Evolutionary conservation across 805 yeast genomes (phyloP).

Genomic region (Candida qinlingensis): DNA sequence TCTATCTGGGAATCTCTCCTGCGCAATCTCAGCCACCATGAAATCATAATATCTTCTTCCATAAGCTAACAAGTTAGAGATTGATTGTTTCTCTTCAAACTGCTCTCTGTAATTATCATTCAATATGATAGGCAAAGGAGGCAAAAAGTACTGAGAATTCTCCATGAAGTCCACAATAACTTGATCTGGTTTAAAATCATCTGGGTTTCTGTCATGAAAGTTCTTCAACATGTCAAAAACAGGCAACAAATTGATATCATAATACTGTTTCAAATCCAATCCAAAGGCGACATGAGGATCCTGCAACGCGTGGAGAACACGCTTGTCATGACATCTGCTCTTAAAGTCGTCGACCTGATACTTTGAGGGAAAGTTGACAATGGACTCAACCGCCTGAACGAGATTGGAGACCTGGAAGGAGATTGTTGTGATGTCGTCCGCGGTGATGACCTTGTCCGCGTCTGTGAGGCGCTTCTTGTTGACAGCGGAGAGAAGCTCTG

Average conservation of each 20-base stretch:
- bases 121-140: neutral
- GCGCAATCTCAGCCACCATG: neutral
- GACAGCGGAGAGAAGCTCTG: neutral
- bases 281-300: slow-evolving; percentile 5
- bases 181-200: neutral
- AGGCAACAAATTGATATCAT: slow-evolving; percentile 2
- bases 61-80: neutral
- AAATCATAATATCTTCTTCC: slow-evolving; percentile 7
- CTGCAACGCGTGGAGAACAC: neutral
- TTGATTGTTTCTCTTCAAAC: neutral
- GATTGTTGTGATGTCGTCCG: neutral
- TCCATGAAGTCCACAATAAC: neutral
- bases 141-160: neutral
- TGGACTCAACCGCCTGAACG: neutral
- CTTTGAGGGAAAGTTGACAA: slow-evolving; percentile 5
- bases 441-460: neutral
- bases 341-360: slow-evolving; percentile 6
- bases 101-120: neutral
- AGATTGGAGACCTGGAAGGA: neutral
- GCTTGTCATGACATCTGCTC: neutral
- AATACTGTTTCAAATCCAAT: slow-evolving; percentile 3
- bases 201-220: neutral
- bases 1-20: slow-evolving; percentile 5
- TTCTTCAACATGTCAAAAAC: slow-evolving; percentile 2
- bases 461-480: neutral